Conservation (phyloP, 768 basidiomycete genomes). For the Calvatia gigantea region DNA sequence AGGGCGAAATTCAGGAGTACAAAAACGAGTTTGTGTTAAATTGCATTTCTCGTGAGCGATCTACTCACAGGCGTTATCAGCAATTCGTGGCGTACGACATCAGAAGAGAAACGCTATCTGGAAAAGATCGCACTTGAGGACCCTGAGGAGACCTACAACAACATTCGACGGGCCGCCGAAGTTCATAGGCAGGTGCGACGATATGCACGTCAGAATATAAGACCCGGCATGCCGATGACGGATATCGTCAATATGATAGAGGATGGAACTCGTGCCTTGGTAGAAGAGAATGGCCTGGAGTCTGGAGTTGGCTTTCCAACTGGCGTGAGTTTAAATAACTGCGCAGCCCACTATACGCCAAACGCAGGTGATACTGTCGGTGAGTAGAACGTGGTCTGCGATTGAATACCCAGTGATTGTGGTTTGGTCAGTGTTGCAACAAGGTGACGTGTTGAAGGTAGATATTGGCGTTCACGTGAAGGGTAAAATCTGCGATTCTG, state of each 20-base stretch:
- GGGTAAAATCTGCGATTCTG: conserved; percentile 93
- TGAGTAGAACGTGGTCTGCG: conserved; percentile 30
- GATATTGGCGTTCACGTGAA: conserved; percentile 97
- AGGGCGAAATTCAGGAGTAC: conserved; percentile 90
- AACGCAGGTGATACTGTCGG: conserved; percentile 88
- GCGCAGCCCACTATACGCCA: conserved; percentile 95
- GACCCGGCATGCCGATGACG: conserved; percentile 91
- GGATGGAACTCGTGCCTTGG: conserved; percentile 84
- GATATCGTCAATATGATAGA: conserved; percentile 94
- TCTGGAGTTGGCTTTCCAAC: conserved; percentile 95
- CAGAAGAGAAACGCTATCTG: conserved; percentile 84
- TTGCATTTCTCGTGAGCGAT: background rate
- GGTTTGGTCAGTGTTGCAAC: conserved; percentile 60
- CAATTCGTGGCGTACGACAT: conserved; percentile 84
- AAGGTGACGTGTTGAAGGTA: conserved; percentile 90
- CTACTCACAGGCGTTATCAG: conserved; percentile 34
- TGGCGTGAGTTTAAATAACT: conserved; percentile 89
- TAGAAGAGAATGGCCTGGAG: conserved; percentile 86
- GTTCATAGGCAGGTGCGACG: conserved; percentile 91
- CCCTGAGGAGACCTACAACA: conserved; percentile 81
- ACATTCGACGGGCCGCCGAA: conserved; percentile 90
- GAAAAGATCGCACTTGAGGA: conserved; percentile 79
- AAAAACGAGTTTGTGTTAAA: conserved; percentile 73
- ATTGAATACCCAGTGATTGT: background rate
- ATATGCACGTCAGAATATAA: conserved; percentile 77